Base-by-base conservation (phyloP, 371 early-diverging fungal species). In the Syncephalis fuscata region DNA sequence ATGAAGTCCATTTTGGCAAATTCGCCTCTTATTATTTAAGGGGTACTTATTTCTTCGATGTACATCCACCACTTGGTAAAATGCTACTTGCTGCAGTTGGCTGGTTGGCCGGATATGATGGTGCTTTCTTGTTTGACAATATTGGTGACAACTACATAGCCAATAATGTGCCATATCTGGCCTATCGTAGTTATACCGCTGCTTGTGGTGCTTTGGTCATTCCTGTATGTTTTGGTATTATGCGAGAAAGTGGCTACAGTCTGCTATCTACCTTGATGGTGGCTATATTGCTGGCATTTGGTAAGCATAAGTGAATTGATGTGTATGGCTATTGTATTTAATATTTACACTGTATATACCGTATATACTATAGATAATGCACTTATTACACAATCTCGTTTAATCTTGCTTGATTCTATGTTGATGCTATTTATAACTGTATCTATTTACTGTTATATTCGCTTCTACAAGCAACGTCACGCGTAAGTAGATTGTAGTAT, bases 21-120 rank as follows among this genome's bases (percentile, higher is more conserved):
- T 98, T 95, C 66, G 89, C 93, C n/a, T 74, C 81, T 19, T 85
- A 87, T 59, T 99, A 99, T 59, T 65, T 99, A 25, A 73, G 79
- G 3, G 65, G 88, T 19, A 69, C 73, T 49, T 99, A 90, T 70
- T 98, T 83, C 66, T 98, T 99, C 67, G 99, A 99, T 61, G 98
- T 99, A 17, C 99, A 99, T 59, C 99, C 99, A 32, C 99, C 99
- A 3, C 72, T 99, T 38, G 99, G 98, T 20, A 98, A 98, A 63
- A 58, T 99, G 66, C 68, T 99, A 62, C 66, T 97, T 15, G 98
- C 94, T 9, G 74, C 75, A 19, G 73, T 70, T 45, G 92, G 91
- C 1, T 81, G 72, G 50, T 56, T 92, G 20, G 62, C 86, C 23
- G 95, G 96, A 16, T 95, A 88, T 62, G 85, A 95, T 51, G 98